Evolutionary conservation across 768 basidiomycete species (phyloP).

Genomic region (Suillus spraguei): DNA sequence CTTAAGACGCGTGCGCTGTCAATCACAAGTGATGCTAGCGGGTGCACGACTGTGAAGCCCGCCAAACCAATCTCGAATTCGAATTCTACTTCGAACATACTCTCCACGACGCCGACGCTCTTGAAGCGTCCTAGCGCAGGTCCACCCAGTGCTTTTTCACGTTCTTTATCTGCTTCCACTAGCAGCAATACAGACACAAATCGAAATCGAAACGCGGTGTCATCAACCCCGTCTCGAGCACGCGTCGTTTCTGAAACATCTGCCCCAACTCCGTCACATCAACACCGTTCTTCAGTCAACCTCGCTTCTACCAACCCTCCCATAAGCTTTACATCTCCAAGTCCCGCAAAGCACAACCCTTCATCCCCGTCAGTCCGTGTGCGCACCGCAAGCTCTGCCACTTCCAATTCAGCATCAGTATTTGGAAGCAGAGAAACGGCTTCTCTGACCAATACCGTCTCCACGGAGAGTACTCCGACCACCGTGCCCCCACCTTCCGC

Average conservation of each 20-base stretch:
- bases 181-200: constrained; percentile 15
- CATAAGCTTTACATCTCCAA: constrained; percentile 43
- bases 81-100: constrained; percentile 22
- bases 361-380: neutral
- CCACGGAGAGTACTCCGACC: constrained; percentile 6
- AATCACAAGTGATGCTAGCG: constrained; percentile 50
- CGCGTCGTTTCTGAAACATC: constrained; percentile 48
- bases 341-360: constrained; percentile 33
- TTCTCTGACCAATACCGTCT: neutral
- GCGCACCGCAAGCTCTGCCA: constrained; percentile 1
- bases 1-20: constrained; percentile 58
- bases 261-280: constrained; percentile 26
- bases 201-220: constrained; percentile 19
- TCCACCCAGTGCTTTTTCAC: constrained; percentile 30
- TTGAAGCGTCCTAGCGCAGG: constrained; percentile 22
- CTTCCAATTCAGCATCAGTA: constrained; percentile 5
- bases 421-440: neutral
- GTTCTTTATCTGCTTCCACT: constrained; percentile 21
- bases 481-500: constrained; percentile 29
- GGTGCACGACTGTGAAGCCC: constrained; percentile 51
- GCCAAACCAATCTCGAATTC: constrained; percentile 30
- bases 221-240: constrained; percentile 40
- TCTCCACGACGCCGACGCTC: constrained; percentile 28
- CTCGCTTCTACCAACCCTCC: constrained; percentile 33
- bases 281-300: constrained; percentile 18